Percentiles rank a stretch among this genome's conserved stretches.
Evolutionary conservation across 1,284 basidiomycete species (phyloP).

Genomic region (Xanthoconium separans): DNA sequence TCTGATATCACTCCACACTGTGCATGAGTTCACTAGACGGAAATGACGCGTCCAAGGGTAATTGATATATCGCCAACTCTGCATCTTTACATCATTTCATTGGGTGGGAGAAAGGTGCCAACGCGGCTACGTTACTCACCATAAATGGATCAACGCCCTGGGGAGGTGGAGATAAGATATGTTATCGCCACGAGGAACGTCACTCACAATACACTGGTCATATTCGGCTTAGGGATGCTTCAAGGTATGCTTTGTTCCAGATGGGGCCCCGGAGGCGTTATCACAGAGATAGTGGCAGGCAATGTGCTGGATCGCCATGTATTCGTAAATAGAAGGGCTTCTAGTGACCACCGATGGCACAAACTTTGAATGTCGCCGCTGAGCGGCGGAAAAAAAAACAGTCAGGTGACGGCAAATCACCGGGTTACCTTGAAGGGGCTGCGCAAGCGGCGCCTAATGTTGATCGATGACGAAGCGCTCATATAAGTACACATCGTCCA

Average conservation of each 20-base stretch:
- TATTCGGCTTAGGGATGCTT: neutral
- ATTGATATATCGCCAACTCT: neutral
- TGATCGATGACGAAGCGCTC: slow-evolving; percentile 1
- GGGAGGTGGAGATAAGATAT: neutral
- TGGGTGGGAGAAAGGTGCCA: too few species aligned
- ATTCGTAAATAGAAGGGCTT: neutral
- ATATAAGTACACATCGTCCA: neutral
- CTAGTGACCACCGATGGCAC: neutral
- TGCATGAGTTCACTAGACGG: neutral
- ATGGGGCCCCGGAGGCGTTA: neutral
- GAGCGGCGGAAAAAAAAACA: neutral
- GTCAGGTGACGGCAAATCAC: neutral
- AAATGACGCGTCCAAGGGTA: neutral
- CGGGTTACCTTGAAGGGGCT: neutral
- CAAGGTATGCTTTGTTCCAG: neutral
- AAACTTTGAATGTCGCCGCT: too few species aligned
- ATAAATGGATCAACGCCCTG: neutral
- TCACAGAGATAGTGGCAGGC: slow-evolving; percentile 1
- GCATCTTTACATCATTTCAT: neutral
- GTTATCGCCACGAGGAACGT: neutral
- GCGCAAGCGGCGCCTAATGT: neutral
- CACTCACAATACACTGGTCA: neutral
- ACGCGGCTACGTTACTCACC: neutral
- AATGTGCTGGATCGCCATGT: neutral
- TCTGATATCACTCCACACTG: neutral